A percentile compares a stretch with the other conserved stretches of the same genome.
Conservation (phyloP, 768 basidiomycete genomes). For the Coprinellus aureogranulatus region DNA sequence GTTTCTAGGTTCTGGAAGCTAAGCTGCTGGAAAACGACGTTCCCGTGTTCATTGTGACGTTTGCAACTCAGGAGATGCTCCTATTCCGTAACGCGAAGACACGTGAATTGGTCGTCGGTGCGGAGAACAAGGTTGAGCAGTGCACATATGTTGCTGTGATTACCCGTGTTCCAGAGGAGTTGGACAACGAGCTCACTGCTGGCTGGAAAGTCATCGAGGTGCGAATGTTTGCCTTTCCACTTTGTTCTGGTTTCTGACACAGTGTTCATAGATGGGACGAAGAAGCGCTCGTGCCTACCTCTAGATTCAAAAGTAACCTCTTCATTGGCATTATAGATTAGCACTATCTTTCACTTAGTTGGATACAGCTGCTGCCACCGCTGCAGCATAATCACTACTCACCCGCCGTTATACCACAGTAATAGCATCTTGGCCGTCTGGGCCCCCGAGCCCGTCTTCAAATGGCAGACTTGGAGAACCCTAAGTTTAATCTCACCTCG, state of each 20-base stretch:
- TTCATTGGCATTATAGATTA: slow-evolving; percentile 15
- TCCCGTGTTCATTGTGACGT: slow-evolving; percentile 89
- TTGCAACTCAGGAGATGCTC: slow-evolving; percentile 91
- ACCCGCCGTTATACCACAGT: slow-evolving; percentile 6
- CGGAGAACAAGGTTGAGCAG: slow-evolving; percentile 89
- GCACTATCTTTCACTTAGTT: slow-evolving; percentile 12
- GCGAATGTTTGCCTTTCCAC: slow-evolving; percentile 19
- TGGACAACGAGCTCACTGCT: slow-evolving; percentile 89
- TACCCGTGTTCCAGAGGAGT: slow-evolving; percentile 82
- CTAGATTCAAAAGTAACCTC: slow-evolving; percentile 27
- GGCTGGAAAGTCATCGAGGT: slow-evolving; percentile 99
- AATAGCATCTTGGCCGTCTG: slow-evolving; percentile 4
- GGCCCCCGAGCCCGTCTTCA: no score
- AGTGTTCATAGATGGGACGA: slow-evolving; percentile 37
- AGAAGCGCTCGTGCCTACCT: slow-evolving; percentile 47
- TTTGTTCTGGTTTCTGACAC: background rate
- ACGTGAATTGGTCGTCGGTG: slow-evolving; percentile 81
- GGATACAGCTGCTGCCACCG: slow-evolving; percentile 28
- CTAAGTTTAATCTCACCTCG: no score
- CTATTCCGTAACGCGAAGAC: slow-evolving; percentile 89
- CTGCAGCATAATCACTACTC: slow-evolving; percentile 20
- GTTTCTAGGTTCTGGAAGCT: slow-evolving; percentile 67
- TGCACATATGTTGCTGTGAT: slow-evolving; percentile 90
- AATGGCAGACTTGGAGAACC: no score
- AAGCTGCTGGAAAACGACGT: slow-evolving; percentile 88